phyloP scores from a whole-genome alignment of 2,329 filamentous ascomycete species.

The Tolypocladium paradoxum region DNA sequence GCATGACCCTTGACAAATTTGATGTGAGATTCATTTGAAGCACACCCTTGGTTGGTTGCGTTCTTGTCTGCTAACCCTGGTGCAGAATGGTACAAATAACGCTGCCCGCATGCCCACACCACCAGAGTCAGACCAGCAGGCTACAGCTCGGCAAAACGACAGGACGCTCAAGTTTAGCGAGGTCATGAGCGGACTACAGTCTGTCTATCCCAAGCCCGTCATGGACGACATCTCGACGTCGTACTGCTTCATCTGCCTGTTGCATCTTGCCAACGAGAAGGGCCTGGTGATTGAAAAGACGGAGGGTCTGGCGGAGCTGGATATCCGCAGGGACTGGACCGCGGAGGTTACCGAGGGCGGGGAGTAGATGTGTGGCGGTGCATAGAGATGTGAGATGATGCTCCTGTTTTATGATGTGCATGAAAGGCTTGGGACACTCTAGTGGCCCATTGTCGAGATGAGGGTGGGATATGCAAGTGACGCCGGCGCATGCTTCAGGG shows the following conservation, averaged over 20 bases:
- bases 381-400: background rate
- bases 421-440: background rate
- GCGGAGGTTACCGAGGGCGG: conserved; percentile 41
- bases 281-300: conserved; percentile 65
- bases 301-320: conserved; percentile 45
- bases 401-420: background rate
- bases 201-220: conserved; percentile 72
- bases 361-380: conserved; percentile 10
- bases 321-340: conserved; percentile 51
- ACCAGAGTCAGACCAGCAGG: conserved; percentile 19
- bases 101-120: conserved; percentile 11
- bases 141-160: conserved; percentile 27
- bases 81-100: background rate
- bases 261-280: conserved; percentile 90
- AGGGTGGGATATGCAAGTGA: background rate
- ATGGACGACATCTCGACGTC: conserved; percentile 94
- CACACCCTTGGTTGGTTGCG: background rate
- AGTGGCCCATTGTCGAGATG: background rate
- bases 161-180: conserved; percentile 70
- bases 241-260: conserved; percentile 82
- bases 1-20: conserved; percentile 45
- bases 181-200: conserved; percentile 80
- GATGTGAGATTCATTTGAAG: conserved; percentile 29
- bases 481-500: background rate
- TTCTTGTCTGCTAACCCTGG: background rate